A percentile compares a stretch with the other conserved stretches of the same genome.
Conservation (phyloP, 257 asterid species). For the Salvia splendens region DNA sequence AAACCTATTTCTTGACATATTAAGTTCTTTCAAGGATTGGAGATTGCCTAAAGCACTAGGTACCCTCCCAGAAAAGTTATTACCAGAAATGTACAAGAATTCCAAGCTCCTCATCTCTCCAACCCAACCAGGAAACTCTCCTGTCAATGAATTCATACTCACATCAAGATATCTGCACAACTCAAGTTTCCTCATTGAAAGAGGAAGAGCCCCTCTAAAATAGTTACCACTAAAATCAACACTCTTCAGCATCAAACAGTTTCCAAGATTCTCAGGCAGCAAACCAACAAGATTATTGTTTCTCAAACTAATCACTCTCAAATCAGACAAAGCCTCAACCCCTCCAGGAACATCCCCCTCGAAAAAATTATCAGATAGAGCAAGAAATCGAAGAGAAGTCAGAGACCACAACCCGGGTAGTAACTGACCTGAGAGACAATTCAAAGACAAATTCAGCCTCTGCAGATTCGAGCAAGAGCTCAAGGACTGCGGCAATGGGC, state of each 20-base stretch:
- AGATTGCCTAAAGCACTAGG: slow-evolving; percentile 56
- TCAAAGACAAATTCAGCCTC: slow-evolving; percentile 62
- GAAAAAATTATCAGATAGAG: slow-evolving; percentile 64
- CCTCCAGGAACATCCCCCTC: slow-evolving; percentile 70
- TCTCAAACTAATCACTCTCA: slow-evolving; percentile 49
- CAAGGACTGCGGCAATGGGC: slow-evolving; percentile 58
- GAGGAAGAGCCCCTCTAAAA: slow-evolving; percentile 60
- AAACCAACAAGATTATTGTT: slow-evolving; percentile 55
- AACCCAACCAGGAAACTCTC: slow-evolving; percentile 76
- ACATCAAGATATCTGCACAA: slow-evolving; percentile 52
- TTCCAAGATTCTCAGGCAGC: slow-evolving; percentile 72
- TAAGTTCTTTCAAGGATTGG: slow-evolving; percentile 50
- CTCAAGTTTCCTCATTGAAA: slow-evolving; percentile 56
- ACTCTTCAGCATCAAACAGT: slow-evolving; percentile 50
- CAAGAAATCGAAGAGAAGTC: slow-evolving; percentile 51
- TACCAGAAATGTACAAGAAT: slow-evolving; percentile 61
- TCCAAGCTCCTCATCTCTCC: slow-evolving; percentile 69
- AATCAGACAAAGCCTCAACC: slow-evolving; percentile 46
- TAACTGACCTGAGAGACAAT: slow-evolving; percentile 62
- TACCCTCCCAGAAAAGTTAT: slow-evolving; percentile 57
- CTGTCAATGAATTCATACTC: slow-evolving; percentile 50
- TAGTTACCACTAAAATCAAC: slow-evolving; percentile 61
- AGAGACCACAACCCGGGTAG: slow-evolving; percentile 55
- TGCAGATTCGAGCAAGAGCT: slow-evolving; percentile 57
- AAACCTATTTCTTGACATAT: slow-evolving; percentile 58